Percentiles rank a stretch among this genome's conserved stretches.
phyloP scores from a whole-genome alignment of 148 eudicot species.

The Vaccinium vitisidaea region DNA sequence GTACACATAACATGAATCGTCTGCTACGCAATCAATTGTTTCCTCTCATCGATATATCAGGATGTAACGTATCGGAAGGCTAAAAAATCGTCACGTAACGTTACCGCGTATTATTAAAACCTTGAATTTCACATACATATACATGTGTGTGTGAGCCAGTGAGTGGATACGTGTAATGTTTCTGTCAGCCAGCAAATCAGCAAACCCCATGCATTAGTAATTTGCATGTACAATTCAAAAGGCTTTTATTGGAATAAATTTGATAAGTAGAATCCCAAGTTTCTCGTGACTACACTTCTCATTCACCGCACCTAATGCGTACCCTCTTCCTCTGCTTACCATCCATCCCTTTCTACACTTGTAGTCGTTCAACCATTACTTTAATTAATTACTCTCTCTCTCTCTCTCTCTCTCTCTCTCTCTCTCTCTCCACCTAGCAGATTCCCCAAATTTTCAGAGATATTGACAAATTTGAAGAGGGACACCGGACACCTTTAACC shows the following conservation, averaged over 20 bases:
- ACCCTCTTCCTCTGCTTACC: not conserved
- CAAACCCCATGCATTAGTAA: not conserved
- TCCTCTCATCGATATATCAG: too few species aligned
- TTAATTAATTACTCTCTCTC: not conserved
- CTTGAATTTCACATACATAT: too few species aligned
- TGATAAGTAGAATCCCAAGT: not conserved
- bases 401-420: not conserved
- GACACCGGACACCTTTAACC: not conserved
- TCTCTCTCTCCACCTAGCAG: not conserved
- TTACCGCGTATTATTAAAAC: too few species aligned
- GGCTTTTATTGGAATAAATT: not conserved
- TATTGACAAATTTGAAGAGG: not conserved
- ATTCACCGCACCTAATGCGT: conserved; percentile 4
- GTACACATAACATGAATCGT: too few species aligned
- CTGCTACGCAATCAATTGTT: too few species aligned
- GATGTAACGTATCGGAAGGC: too few species aligned
- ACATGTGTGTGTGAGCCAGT: not conserved
- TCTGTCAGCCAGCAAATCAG: not conserved
- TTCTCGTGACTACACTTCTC: not conserved
- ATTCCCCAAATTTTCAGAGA: not conserved
- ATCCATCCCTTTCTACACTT: not conserved
- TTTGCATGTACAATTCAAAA: not conserved
- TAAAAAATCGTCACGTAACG: too few species aligned
- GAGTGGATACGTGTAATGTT: not conserved
- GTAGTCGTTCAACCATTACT: conserved; percentile 2